Evolutionary conservation across 2,329 filamentous ascomycete genomes (phyloP), one percentile per base, ranked within the genome.

Genomic region (Diplodia seriata): DNA sequence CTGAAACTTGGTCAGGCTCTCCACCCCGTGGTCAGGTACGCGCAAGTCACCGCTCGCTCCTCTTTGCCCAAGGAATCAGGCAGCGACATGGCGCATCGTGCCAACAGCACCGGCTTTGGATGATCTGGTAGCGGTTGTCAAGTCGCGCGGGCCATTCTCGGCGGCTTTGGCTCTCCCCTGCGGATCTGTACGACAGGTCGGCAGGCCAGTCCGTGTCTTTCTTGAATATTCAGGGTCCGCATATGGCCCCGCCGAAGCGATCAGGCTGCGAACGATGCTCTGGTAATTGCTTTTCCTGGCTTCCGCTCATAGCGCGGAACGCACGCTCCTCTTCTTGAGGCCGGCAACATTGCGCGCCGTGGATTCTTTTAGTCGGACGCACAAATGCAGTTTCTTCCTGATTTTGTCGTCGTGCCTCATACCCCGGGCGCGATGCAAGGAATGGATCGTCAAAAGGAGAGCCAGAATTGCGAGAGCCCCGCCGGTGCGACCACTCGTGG

Each of bases 151-250:
- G 31, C 47, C 47, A 51, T 63, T 6, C 43, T 63, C 59, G 59
- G 43, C n/a, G n/a, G 6, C 26, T 43, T 14, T 20, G 31, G 26
- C 43, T 47, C 43, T 47, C 43, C 23, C 23, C 43, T 47, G 36
- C 47, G 40, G 40, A 61, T 15, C 59, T 36, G 43, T 63, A 51
- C 59, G 29, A 51, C 59, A 59, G 4, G 11, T 4, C 18, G 40
- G 40, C 40, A 47, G 14, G 40, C 43, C 43, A 47, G 8, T 33
- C 29, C 26, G 36, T n/a, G 23, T 8, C 8, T 51, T 18, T 38
- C 47, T 51, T 63, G 59, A 63, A 63, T 63, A 63, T 63, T 63
- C 59, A 63, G 59, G 59, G 59, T 63, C 59, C 47, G 43, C 12
- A 56, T 18, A 56, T 56, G 54, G 51, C 54, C 31, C 54, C 54